These are phyloP conservation scores for Citeromyces hawaiiensis DNA, from an alignment of 1,139 yeast genomes.

Conservation along the genomic window DNA sequence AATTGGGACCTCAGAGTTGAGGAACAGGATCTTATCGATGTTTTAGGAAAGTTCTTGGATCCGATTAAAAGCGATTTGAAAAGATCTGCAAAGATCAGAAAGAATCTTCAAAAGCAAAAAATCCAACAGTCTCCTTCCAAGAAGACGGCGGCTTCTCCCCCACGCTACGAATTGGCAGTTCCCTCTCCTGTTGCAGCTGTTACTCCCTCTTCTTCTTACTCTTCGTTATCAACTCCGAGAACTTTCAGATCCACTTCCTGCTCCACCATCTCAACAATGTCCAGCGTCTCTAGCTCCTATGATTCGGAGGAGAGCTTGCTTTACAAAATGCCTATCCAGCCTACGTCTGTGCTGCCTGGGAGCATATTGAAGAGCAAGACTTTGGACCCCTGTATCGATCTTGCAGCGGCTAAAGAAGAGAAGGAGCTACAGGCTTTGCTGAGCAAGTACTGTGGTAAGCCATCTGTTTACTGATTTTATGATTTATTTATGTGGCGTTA, in stretches of 20 bases:
- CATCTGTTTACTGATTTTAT: neutral
- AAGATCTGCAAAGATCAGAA: conserved; percentile 15
- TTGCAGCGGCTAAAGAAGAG: conserved; percentile 16
- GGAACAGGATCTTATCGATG: conserved; percentile 35
- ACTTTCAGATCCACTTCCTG: conserved; percentile 5
- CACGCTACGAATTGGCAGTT: neutral
- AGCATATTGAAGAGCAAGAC: no score
- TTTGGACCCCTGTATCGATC: conserved; percentile 11
- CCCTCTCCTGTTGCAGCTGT: conserved; percentile 1
- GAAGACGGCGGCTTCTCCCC: neutral
- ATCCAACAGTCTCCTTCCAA: neutral
- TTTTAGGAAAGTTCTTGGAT: conserved; percentile 37
- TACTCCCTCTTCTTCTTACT: conserved; percentile 2
- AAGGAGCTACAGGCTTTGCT: conserved; percentile 15
- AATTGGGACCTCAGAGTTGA: conserved; percentile 57
- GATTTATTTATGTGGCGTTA: neutral
- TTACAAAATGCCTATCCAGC: no score
- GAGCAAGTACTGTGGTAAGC: conserved; percentile 15
- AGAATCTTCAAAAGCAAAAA: conserved; percentile 3
- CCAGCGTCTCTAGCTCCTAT: conserved; percentile 1
- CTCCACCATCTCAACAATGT: conserved; percentile 3
- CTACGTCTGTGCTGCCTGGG: no score
- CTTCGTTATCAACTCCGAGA: neutral
- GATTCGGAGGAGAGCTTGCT: no score
- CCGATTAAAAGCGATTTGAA: conserved; percentile 51